Evolutionary conservation across 2,329 filamentous ascomycete genomes (phyloP).

Genomic region (Thelonectria rubi): DNA sequence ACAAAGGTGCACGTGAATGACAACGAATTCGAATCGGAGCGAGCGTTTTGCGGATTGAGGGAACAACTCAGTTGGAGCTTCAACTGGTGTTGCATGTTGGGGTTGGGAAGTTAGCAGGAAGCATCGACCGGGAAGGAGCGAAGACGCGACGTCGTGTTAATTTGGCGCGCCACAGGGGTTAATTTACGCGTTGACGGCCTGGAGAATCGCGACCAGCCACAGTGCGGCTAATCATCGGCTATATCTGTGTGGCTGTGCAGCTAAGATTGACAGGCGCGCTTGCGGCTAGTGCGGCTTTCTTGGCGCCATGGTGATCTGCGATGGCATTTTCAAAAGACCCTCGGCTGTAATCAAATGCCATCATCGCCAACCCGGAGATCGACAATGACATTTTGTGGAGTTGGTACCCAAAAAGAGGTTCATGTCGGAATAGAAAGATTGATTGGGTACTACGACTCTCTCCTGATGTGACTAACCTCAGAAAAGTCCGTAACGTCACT

Average conservation of each 20-base stretch:
- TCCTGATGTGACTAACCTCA: conserved; percentile 11
- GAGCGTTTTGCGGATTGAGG: not conserved
- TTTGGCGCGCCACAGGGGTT: conserved; percentile 42
- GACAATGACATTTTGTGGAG: conserved; percentile 33
- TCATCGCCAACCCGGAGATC: conserved; percentile 34
- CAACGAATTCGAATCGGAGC: not conserved
- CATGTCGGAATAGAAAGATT: conserved; percentile 19
- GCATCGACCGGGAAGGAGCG: conserved; percentile 22
- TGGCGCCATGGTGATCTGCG: conserved; percentile 30
- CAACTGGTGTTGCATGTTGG: conserved; percentile 13
- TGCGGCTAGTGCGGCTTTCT: conserved; percentile 31
- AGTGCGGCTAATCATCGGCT: conserved; percentile 33
- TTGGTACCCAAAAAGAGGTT: conserved; percentile 8
- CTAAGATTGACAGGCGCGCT: conserved; percentile 19
- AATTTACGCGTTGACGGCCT: conserved; percentile 35
- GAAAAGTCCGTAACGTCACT: conserved; percentile 35
- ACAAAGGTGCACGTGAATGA: not conserved
- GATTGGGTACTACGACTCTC: conserved; percentile 14
- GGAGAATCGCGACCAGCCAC: conserved; percentile 1
- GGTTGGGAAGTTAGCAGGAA: conserved; percentile 25
- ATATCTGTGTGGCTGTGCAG: conserved; percentile 29
- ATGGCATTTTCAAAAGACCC: conserved; percentile 32
- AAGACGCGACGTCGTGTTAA: conserved; percentile 47
- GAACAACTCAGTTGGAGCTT: conserved; percentile 18
- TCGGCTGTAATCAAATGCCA: conserved; percentile 9